Base-by-base conservation (phyloP, 345 rosid genomes). In the Citrus australasica region DNA sequence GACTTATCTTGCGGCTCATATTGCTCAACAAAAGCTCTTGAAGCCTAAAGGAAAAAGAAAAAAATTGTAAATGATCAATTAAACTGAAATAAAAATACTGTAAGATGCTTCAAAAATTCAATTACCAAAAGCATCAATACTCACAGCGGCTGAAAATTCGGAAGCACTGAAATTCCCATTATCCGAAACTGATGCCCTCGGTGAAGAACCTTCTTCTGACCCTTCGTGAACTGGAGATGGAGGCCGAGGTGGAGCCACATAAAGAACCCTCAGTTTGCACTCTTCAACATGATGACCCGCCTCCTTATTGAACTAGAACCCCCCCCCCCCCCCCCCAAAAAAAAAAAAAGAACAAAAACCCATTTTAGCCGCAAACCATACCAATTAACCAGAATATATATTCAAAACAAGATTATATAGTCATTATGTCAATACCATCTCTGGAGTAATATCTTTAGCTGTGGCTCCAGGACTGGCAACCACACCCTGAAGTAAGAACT, bases 141-240 rank as follows among this genome's bases (percentile, higher is more conserved):
- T 88, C 76, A 92, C 98, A 73, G 86, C 98, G 68, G 86, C 78
- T 63, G 91, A 21, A 67, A 77, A 85, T 56, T 93, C 98, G 46
- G 92, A 74, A 78, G 71, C 80, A 69, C 71, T 82, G 70, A 78
- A 69, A 73, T 64, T 81, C 55, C 93, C 90, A 70, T 85, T 87
- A 67, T 90, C 97, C 0, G 94, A 92, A 14, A 92, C 79, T 13
- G 97, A 90, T 61, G 87, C 89, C 68, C 89, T 87, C 4, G 97
- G 98, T 3, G 96, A 86, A 78, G 91, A 88, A 27, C 94, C 97
- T 78, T 94, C 97, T 86, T 93, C 97, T 0, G 97, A 90, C 9
- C 85, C 98, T 87, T 91, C 90, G 27, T 84, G 90, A 80, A 90
- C 93, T 1, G 90, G 93, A 24, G 98, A 93, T n/a, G 93, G 94